These are phyloP conservation scores for Agapanthus africanus DNA, from an alignment of 106 monocot genomes.

Conservation along the genomic window DNA sequence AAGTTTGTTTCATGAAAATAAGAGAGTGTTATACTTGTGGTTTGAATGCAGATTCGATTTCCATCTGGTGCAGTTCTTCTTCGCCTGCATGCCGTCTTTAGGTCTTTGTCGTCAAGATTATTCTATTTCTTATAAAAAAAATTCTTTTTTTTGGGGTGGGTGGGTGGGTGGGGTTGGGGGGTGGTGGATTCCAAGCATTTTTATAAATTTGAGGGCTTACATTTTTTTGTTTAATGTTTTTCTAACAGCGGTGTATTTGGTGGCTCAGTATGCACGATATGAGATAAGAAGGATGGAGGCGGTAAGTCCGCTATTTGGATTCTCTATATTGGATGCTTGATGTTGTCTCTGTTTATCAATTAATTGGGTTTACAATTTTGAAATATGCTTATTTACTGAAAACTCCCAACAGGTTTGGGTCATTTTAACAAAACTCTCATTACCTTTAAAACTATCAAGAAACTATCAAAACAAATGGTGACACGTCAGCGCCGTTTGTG, in stretches of 20 bases:
- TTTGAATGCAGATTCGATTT: constrained; percentile 57
- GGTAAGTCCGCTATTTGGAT: constrained; percentile 20
- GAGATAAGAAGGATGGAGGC: constrained; percentile 75
- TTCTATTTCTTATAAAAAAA: too few relatives aligned
- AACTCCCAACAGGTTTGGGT: too few relatives aligned
- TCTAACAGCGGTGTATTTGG: constrained; percentile 59
- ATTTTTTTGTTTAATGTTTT: constrained; percentile 6
- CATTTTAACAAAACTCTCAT: too few relatives aligned
- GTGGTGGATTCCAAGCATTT: not conserved
- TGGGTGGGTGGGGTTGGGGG: too few relatives aligned
- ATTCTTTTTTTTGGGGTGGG: too few relatives aligned
- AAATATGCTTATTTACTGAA: too few relatives aligned
- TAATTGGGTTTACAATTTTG: too few relatives aligned
- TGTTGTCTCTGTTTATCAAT: too few relatives aligned
- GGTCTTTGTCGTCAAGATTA: constrained; percentile 27
- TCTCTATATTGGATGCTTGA: too few relatives aligned
- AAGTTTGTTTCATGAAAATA: not conserved
- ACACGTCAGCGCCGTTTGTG: too few relatives aligned
- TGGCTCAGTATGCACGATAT: constrained; percentile 68
- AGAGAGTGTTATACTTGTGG: not conserved
- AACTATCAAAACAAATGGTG: too few relatives aligned
- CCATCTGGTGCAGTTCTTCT: constrained; percentile 84
- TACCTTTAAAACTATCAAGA: too few relatives aligned
- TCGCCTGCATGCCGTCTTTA: constrained; percentile 70
- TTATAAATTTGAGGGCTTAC: not conserved